Evolutionary conservation across 1,139 yeast genomes (phyloP).

Genomic region (Magnusiomyces magnusii): DNA sequence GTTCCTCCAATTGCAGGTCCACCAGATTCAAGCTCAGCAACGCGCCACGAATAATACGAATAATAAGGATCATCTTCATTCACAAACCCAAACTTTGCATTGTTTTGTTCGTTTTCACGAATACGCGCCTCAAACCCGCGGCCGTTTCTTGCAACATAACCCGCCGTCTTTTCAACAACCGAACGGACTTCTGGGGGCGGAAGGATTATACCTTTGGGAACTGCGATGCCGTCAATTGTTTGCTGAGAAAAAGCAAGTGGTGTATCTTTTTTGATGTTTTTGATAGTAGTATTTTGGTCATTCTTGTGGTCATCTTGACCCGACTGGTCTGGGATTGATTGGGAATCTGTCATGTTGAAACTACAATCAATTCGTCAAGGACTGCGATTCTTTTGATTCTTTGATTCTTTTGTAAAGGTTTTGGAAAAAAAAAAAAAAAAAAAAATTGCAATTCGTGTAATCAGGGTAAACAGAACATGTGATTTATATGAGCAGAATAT

Average conservation of each 20-base stretch:
- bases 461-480: too few species aligned
- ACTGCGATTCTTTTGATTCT: too few species aligned
- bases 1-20: constrained; percentile 17
- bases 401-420: too few species aligned
- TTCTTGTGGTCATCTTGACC: too few species aligned
- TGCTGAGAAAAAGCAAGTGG: not conserved
- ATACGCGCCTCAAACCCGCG: constrained; percentile 55
- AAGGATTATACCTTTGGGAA: constrained; percentile 41
- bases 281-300: too few species aligned
- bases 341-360: not conserved
- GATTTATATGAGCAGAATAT: too few species aligned
- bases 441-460: too few species aligned
- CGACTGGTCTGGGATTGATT: not conserved
- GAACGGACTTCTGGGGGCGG: constrained; percentile 52
- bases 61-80: constrained; percentile 47
- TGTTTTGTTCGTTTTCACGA: constrained; percentile 39
- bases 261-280: not conserved
- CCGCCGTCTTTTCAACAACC: constrained; percentile 65
- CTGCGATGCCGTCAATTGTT: constrained; percentile 13
- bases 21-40: constrained; percentile 27
- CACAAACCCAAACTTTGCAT: constrained; percentile 58
- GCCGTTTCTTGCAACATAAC: constrained; percentile 65
- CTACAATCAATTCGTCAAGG: too few species aligned
- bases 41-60: constrained; percentile 46
- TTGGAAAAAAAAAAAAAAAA: too few species aligned